Evolutionary conservation across 345 rosid genomes (phyloP), one percentile per base, ranked within the genome.

Genomic region (Syzygium grande): DNA sequence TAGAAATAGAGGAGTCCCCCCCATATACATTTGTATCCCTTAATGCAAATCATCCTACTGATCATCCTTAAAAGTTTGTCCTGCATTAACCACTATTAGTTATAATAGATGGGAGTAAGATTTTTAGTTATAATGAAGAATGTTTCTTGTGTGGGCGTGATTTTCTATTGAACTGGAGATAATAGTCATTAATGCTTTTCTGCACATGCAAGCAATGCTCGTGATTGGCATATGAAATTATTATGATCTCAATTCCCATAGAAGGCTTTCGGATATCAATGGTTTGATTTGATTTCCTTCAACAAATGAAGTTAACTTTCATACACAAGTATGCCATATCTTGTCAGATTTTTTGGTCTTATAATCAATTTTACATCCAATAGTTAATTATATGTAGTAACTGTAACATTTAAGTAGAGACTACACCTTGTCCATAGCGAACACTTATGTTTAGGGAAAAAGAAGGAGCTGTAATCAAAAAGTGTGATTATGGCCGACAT

Each of bases 321-420:
- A 7, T 34, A 3, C 78, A 15, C 27, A 55, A 55, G 59, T 55
- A 22, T 55, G 27, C 9, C 59, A 55, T 54, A 21, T 21, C 4
- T 1, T 0, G 3, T 54, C 0, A 54, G 9, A 21, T 23, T 55
- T 19, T 23, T 21, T 54, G 17, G 58, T 21, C 58, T 0, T 22
- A 11, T 56, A 27, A 27, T 56, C 22, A 5, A 25, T 0, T 56
- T 56, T 56, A 56, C 12, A 56, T 56, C 12, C 21, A 56, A 56
- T 56, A 56, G 23, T 56, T 56, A 56, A 0, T 23, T 27, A 0
- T 27, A 0, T 56, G 1, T 22, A 22, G 5, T 23, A 56, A 23
- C 9, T 22, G n/a, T 56, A 56, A 56, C 21, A 56, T 23, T 56
- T 56, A 56, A 56, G 27, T 56, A 23, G 0, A 22, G n/a, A 23